Conservation (phyloP, 2,329 filamentous ascomycete species). For the Ceratocystis variospora region DNA sequence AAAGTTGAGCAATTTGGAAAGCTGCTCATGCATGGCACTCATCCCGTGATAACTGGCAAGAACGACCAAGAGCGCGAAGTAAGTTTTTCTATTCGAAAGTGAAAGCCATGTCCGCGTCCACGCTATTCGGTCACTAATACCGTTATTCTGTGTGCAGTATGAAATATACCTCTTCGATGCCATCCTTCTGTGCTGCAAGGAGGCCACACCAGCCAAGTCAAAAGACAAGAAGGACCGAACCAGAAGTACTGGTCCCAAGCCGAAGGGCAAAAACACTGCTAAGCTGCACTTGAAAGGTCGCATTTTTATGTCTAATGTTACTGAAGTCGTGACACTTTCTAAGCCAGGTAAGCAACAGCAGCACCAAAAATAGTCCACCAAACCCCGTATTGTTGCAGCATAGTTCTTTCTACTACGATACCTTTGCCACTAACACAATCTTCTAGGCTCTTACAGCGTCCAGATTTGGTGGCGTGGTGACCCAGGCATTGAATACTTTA, state of each 20-base stretch:
- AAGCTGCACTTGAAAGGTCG: conserved; percentile 91
- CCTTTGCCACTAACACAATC: neutral
- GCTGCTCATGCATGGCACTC: conserved; percentile 74
- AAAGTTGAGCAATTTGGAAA: conserved; percentile 83
- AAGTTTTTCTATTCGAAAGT: conserved; percentile 26
- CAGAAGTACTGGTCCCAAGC: conserved; percentile 42
- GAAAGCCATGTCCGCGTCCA: neutral
- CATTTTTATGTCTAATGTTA: conserved; percentile 99
- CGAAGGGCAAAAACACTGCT: conserved; percentile 46
- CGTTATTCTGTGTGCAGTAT: conserved; percentile 46
- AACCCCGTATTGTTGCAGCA: too few relatives aligned
- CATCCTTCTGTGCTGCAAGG: conserved; percentile 94
- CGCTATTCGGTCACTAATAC: conserved; percentile 7
- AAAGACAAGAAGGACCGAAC: conserved; percentile 63
- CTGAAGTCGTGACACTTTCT: conserved; percentile 73
- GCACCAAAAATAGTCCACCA: too few relatives aligned
- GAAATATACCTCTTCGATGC: conserved; percentile 95
- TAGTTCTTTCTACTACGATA: too few relatives aligned
- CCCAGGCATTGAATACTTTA: conserved; percentile 87
- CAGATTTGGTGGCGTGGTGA: conserved; percentile 99
- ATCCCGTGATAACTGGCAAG: conserved; percentile 78
- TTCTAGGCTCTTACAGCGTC: conserved; percentile 72
- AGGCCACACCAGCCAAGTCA: conserved; percentile 69
- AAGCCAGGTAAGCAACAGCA: conserved; percentile 57
- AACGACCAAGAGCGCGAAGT: conserved; percentile 88